These are phyloP conservation scores for Trichosporon faecale DNA, from an alignment of 1,284 basidiomycete species.

Conservation along the genomic window DNA sequence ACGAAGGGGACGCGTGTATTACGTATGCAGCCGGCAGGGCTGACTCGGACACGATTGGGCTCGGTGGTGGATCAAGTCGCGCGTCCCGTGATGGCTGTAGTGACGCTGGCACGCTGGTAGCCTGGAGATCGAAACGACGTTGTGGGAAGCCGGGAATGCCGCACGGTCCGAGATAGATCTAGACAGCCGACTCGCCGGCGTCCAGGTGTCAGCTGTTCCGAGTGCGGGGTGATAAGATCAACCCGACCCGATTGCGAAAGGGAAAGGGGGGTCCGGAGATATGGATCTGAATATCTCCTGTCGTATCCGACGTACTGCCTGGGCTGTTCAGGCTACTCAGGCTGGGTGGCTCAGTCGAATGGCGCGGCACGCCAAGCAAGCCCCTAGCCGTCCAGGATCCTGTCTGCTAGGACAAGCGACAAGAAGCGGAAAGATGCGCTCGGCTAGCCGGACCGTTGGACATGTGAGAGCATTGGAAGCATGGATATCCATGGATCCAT, in stretches of 20 bases:
- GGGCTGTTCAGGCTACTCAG: no score
- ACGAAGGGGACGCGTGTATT: no score
- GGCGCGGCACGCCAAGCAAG: slow-evolving; percentile 6
- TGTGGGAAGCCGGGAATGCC: neutral
- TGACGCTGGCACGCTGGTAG: neutral
- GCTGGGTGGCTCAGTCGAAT: neutral
- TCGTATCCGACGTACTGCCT: neutral
- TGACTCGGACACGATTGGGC: neutral
- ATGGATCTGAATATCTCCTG: slow-evolving; percentile 9
- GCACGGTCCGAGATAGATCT: neutral
- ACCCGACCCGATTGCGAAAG: neutral
- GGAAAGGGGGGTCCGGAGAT: slow-evolving; percentile 1
- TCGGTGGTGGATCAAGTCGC: neutral
- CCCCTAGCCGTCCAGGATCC: neutral
- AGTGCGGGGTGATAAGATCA: neutral
- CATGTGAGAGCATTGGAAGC: neutral
- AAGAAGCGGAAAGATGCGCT: neutral
- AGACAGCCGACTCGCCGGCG: neutral
- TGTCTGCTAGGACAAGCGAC: neutral
- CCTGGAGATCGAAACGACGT: neutral
- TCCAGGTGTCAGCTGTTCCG: neutral
- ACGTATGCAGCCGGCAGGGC: no score
- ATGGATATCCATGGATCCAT: neutral
- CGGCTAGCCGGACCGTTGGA: neutral
- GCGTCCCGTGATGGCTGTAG: neutral